These are phyloP conservation scores for Aspergillus intermedius DNA, from an alignment of 2,329 filamentous ascomycete genomes.

Conservation along the genomic window DNA sequence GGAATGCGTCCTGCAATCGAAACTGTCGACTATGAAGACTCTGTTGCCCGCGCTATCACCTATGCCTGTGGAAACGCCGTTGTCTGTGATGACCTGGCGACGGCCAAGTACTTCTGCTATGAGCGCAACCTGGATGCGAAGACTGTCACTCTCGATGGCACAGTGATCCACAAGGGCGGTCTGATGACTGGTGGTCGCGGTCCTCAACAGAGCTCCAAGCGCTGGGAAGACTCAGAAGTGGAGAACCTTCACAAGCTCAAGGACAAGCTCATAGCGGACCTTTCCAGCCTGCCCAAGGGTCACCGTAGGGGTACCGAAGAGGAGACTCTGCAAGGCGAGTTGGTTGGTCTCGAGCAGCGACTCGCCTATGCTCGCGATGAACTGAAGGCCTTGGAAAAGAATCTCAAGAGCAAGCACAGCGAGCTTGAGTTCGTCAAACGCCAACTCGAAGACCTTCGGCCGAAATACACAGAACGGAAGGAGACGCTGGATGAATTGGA, in stretches of 20 bases:
- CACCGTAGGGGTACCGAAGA: constrained; percentile 71
- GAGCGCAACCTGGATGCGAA: constrained; percentile 80
- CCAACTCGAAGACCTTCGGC: constrained; percentile 68
- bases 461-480: constrained; percentile 69
- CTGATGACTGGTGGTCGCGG: constrained; percentile 93
- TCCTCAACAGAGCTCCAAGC: constrained; percentile 66
- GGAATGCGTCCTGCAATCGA: constrained; percentile 86
- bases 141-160: constrained; percentile 90
- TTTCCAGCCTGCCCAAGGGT: constrained; percentile 71
- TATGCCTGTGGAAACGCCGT: constrained; percentile 94
- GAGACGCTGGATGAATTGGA: constrained; percentile 60
- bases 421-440: constrained; percentile 67
- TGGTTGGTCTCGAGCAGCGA: constrained; percentile 72
- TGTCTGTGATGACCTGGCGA: constrained; percentile 79
- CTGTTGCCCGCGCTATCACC: constrained; percentile 83
- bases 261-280: constrained; percentile 68
- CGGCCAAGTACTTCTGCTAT: constrained; percentile 87
- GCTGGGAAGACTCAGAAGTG: constrained; percentile 85
- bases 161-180: constrained; percentile 91
- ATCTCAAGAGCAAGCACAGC: constrained; percentile 75
- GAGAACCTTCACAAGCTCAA: constrained; percentile 73
- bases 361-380: constrained; percentile 68
- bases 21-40: constrained; percentile 86
- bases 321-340: constrained; percentile 71
- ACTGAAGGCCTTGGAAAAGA: constrained; percentile 69